Evolutionary conservation across 345 rosid genomes (phyloP).

Genomic region (Eucalyptus pauciflora): DNA sequence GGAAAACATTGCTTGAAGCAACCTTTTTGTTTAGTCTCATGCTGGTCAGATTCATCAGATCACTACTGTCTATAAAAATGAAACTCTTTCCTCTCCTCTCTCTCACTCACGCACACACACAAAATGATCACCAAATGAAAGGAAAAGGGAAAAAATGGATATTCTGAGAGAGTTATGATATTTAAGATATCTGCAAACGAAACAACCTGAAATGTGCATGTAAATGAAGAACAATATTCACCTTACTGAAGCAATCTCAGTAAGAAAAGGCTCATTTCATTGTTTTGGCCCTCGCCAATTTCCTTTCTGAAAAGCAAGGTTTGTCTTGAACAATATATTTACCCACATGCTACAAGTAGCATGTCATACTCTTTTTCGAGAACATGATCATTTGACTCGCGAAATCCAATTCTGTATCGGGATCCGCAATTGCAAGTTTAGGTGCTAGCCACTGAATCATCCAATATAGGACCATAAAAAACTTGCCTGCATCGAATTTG

Average conservation of each 20-base stretch:
- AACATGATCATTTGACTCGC: neutral
- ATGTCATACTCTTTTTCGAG: neutral
- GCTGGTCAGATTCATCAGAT: neutral
- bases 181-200: neutral
- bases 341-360: accelerated
- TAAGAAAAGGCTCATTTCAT: too few relatives aligned
- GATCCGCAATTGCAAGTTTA: accelerated
- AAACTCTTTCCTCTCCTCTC: neutral
- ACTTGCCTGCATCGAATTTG: too few relatives aligned
- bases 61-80: accelerated
- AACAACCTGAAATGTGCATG: accelerated
- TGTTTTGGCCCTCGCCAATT: too few relatives aligned
- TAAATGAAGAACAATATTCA: neutral
- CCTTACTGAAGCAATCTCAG: neutral
- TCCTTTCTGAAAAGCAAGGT: neutral
- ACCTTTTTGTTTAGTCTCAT: neutral
- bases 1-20: neutral
- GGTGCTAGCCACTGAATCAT: neutral
- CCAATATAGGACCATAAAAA: too few relatives aligned
- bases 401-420: neutral
- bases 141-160: neutral
- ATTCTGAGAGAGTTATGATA: neutral
- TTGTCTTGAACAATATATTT: accelerated
- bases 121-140: accelerated
- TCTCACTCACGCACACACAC: neutral